Conservation (phyloP, 768 basidiomycete genomes). For the Pholiota conissans region DNA sequence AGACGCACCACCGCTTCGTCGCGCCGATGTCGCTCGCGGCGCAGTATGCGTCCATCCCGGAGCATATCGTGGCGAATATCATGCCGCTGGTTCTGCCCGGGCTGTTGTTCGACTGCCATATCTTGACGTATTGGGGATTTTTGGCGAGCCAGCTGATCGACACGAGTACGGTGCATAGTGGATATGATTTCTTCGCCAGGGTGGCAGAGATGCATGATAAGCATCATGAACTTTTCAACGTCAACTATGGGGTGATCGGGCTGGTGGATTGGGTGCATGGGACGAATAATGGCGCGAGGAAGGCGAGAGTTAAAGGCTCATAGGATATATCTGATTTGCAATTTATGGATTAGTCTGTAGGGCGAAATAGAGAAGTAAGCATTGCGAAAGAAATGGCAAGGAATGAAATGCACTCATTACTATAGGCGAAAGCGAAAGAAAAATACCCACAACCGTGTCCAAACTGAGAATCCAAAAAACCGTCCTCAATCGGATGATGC, state of each 20-base stretch:
- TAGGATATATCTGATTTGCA: neutral
- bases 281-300: neutral
- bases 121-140: slow-evolving; percentile 8
- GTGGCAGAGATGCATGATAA: slow-evolving; percentile 7
- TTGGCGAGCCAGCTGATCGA: slow-evolving; percentile 6
- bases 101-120: slow-evolving; percentile 2
- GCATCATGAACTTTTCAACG: slow-evolving; percentile 2
- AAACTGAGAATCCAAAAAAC: too few species aligned
- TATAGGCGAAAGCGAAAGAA: too few species aligned
- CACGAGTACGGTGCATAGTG: slow-evolving; percentile 8
- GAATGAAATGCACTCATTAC: too few species aligned
- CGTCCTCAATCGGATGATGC: neutral
- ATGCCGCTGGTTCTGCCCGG: slow-evolving; percentile 3
- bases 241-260: slow-evolving; percentile 1
- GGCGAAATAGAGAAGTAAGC: too few species aligned
- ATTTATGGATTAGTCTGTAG: too few species aligned
- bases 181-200: slow-evolving; percentile 6
- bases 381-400: neutral
- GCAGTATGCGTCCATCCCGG: slow-evolving; percentile 6
- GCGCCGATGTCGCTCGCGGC: slow-evolving; percentile 8
- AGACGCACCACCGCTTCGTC: slow-evolving; percentile 10
- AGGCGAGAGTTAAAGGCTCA: neutral
- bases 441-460: too few species aligned
- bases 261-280: slow-evolving; percentile 5
- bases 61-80: slow-evolving; percentile 8